phyloP scores from a whole-genome alignment of 1,284 basidiomycete species.

The Acaromyces ingoldii region DNA sequence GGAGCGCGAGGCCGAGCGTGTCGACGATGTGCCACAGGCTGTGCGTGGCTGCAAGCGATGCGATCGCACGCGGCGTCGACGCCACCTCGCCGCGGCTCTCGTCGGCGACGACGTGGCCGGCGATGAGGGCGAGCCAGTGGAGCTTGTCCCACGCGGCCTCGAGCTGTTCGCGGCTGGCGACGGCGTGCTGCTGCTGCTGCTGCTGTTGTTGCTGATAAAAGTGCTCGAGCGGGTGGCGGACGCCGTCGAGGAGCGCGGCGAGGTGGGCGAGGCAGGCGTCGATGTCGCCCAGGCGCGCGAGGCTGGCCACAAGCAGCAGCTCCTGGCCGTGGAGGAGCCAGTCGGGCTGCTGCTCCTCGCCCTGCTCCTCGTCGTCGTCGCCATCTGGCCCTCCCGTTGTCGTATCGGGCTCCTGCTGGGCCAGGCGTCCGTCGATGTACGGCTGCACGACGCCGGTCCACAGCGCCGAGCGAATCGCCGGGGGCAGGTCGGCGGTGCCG shows the following conservation, averaged over 20 bases:
- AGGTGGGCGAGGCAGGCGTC: conserved; percentile 16
- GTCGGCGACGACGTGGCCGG: conserved; percentile 37
- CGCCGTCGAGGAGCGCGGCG: conserved; percentile 15
- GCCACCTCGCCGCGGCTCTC: conserved; percentile 30
- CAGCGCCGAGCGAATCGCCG: not conserved
- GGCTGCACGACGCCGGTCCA: conserved; percentile 32
- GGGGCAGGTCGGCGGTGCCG: not conserved
- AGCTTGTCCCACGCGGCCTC: conserved; percentile 42
- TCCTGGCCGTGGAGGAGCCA: conserved; percentile 39
- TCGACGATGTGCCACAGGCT: conserved; percentile 24
- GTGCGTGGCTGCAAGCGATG: conserved; percentile 5
- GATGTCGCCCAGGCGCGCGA: conserved; percentile 23
- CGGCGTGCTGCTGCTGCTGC: not conserved
- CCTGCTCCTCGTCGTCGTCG: conserved; percentile 27
- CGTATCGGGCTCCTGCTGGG: conserved; percentile 17
- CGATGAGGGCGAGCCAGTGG: conserved; percentile 41
- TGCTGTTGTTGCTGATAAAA: conserved; percentile 19
- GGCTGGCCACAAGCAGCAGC: conserved; percentile 32
- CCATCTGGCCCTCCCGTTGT: conserved; percentile 8
- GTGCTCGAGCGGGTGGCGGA: conserved; percentile 20
- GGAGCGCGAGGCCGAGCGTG: conserved; percentile 26
- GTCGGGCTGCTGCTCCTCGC: conserved; percentile 29
- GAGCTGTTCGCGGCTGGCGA: conserved; percentile 11
- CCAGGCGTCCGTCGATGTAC: conserved; percentile 33
- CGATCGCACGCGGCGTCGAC: conserved; percentile 22